These are phyloP conservation scores for Arthromyces matolae DNA, from an alignment of 768 basidiomycete species.

Conservation along the genomic window DNA sequence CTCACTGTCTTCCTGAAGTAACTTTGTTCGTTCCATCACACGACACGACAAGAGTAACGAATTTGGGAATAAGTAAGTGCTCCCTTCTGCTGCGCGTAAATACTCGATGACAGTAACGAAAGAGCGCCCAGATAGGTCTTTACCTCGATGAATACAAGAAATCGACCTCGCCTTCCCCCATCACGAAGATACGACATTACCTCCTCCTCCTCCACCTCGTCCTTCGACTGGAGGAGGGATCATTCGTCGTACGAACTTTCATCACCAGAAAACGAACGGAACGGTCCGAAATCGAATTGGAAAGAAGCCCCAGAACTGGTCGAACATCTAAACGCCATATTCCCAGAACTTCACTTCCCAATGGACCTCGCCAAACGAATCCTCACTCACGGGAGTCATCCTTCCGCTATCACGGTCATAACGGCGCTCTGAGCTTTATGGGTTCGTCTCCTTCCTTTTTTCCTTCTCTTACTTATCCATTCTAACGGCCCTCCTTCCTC, in stretches of 20 bases:
- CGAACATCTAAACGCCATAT: too few species aligned
- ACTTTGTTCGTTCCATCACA: too few species aligned
- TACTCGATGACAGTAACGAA: constrained; percentile 25
- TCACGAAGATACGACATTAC: constrained; percentile 1
- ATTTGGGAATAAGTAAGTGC: too few species aligned
- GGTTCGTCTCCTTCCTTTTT: constrained; percentile 78
- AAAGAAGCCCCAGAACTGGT: constrained; percentile 28
- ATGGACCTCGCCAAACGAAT: too few species aligned
- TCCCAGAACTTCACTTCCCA: too few species aligned
- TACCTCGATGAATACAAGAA: constrained; percentile 10
- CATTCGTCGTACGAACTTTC: constrained; percentile 1
- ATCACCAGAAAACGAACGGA: constrained; percentile 5
- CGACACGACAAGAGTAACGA: constrained; percentile 1
- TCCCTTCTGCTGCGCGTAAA: too few species aligned
- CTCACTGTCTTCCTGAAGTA: too few species aligned
- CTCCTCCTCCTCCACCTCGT: too few species aligned
- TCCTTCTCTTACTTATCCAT: constrained; percentile 18
- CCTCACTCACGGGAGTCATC: too few species aligned
- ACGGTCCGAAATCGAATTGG: constrained; percentile 11
- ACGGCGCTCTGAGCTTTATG: constrained; percentile 61
- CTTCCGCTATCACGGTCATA: constrained; percentile 65
- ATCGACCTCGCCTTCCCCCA: too few species aligned
- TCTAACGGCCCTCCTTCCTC: neutral
- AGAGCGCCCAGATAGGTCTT: constrained; percentile 17
- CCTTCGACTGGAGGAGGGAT: too few species aligned